Evolutionary conservation across 116 monocot species (phyloP), one percentile per base, ranked within the genome.

Genomic region (Posidonia oceanica): DNA sequence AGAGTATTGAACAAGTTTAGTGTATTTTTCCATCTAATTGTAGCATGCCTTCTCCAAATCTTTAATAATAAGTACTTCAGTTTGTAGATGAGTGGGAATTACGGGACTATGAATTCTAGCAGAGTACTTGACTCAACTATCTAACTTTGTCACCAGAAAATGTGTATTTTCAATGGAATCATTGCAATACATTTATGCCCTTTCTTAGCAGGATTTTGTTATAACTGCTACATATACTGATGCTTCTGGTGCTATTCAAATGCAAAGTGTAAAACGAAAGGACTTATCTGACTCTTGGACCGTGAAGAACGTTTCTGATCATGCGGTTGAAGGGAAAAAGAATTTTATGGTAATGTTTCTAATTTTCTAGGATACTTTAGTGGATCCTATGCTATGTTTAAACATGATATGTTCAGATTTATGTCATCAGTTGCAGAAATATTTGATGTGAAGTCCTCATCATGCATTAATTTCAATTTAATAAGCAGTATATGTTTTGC

Each of bases 231-330:
- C 70, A 73, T 88, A 84, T 58, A 64, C 48, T 18, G 82, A 84
- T 79, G 67, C 80, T 38, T 82, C 74, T 67, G 82, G 82, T 54
- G 42, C 16, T 66, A 13, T 84, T 20, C 76, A 67, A 77, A 59
- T 61, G 64, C 71, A 71, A 41, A 82, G 52, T 1, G 62, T 84
- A 20, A 75, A 76, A 4, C 70, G 77, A 69, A 74, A 58, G 23
- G 79, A 84, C 59, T 75, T 88, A 14, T 82, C 84, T 69, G 56
- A 64, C 53, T 84, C 84, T 20, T 84, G 82, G 83, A 55, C 72
- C 36, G 75, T 77, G 79, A 61, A 68, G 37, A 76, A 57, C 51
- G 53, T 74, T 69, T 40, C 11, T 61, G 62, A 61, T 70, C 52
- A 56, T 62, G 69, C 61, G 21, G 39, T 51, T 52, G 39, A 29